Evolutionary conservation across 192 early-diverging fungal species (phyloP).

Genomic region (Chytriomyces confervae): DNA sequence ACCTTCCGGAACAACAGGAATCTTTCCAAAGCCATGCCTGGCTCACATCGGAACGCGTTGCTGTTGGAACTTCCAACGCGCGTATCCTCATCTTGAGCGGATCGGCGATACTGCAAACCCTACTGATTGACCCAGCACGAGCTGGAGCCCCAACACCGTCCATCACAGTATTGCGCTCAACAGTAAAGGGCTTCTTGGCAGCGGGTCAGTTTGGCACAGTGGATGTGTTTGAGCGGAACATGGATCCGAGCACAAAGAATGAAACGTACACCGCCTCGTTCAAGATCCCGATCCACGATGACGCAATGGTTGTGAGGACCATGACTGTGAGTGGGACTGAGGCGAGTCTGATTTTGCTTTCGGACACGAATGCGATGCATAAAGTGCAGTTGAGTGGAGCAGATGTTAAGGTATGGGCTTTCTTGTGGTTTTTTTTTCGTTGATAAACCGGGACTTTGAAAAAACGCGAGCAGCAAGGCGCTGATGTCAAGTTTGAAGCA

Average conservation of each 20-base stretch:
- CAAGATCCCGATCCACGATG: slow-evolving; percentile 34
- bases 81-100: slow-evolving; percentile 41
- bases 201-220: slow-evolving; percentile 44
- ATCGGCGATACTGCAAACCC: slow-evolving; percentile 17
- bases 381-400: slow-evolving; percentile 39
- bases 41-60: slow-evolving; percentile 42
- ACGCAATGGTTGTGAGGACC: slow-evolving; percentile 21
- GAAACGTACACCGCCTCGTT: slow-evolving; percentile 33
- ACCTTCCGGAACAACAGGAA: neutral
- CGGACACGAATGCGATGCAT: slow-evolving; percentile 40
- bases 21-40: slow-evolving; percentile 38
- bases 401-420: slow-evolving; percentile 37
- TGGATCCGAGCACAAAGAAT: slow-evolving; percentile 3
- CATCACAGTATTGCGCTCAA: slow-evolving; percentile 11
- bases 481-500: slow-evolving; percentile 45
- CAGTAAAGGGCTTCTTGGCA: slow-evolving; percentile 44
- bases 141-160: neutral
- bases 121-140: slow-evolving; percentile 1
- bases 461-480: slow-evolving; percentile 28
- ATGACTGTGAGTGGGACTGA: slow-evolving; percentile 55
- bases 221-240: slow-evolving; percentile 33
- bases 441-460: neutral
- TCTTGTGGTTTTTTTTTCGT: neutral
- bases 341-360: slow-evolving; percentile 44
- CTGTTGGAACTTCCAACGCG: slow-evolving; percentile 43